Percentiles rank a stretch among this genome's conserved stretches.
phyloP scores from a whole-genome alignment of 169 alveolate genomes.

The Plasmodium fragile region DNA sequence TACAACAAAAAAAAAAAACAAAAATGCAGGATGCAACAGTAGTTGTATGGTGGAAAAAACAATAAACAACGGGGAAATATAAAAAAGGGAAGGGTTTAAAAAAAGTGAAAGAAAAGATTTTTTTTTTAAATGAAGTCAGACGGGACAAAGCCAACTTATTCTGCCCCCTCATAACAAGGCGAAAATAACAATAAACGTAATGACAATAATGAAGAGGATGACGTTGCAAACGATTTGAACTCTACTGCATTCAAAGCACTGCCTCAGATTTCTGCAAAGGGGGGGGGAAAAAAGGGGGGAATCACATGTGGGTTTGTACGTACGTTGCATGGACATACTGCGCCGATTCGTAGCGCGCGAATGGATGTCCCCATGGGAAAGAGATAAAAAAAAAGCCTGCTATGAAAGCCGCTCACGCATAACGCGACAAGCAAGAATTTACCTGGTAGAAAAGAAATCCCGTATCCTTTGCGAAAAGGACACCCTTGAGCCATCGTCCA shows the following conservation, averaged over 20 bases:
- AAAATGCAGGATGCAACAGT: background rate
- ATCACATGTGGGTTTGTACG: background rate
- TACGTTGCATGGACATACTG: background rate
- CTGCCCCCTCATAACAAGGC: background rate
- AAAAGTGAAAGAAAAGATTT: background rate
- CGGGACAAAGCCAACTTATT: background rate
- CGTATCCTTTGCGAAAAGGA: slow-evolving; percentile 48
- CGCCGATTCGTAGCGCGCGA: background rate
- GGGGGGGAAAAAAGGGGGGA: slow-evolving; percentile 3
- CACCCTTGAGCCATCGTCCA: background rate
- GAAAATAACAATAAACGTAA: slow-evolving; percentile 23
- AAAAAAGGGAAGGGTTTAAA: background rate
- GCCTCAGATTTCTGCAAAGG: slow-evolving; percentile 7
- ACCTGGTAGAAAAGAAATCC: slow-evolving; percentile 19
- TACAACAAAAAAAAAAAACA: background rate
- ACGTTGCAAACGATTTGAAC: slow-evolving; percentile 45
- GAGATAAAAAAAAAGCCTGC: background rate
- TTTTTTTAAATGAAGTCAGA: background rate
- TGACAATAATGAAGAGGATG: slow-evolving; percentile 16
- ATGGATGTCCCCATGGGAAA: background rate
- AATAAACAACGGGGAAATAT: background rate
- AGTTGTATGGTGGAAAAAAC: background rate
- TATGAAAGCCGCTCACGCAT: background rate
- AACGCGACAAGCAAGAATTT: background rate
- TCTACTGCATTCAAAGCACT: slow-evolving; percentile 23